Evolutionary conservation across 2,329 filamentous ascomycete species (phyloP), one percentile per base, ranked within the genome.

Genomic region (Diaporthe nobilis): DNA sequence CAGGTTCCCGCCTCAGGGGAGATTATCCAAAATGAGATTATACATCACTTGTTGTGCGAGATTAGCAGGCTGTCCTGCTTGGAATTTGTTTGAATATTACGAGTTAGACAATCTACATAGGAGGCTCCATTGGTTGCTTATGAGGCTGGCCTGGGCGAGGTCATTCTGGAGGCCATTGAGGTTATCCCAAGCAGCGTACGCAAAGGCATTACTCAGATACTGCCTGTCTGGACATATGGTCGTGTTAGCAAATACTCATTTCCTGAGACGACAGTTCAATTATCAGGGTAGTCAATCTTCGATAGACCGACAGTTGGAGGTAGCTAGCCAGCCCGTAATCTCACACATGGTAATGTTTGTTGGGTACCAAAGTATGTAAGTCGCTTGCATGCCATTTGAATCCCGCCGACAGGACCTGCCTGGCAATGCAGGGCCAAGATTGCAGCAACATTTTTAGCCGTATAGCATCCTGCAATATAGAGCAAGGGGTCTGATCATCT

Each of bases 1-100:
- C 65, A 70, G 47, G 65, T 70, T 70, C 49, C 65, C 47, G 65
- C 49, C 65, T 25, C 65, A 53, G n/a, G 34, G 65, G 65, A 55
- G 49, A 55, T 70, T 55, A 55, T 70, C 49, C 47, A 53, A 70
- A 49, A 37, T 70, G 65, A 70, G 49, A 39, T 53, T 70, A 53
- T 42, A 70, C 47, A 42, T 22, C 15, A 25, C n/a, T 12, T 9
- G 20, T 25, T 42, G 49, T 70, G 65, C 65, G 65, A 70, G 34
- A 70, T 70, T 55, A 25, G n/a, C 65, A 28, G 22, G 37, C 65
- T 10, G 34, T 39, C 34, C 15, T 42, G 22, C 34, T 42, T 20
- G 28, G 28, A 22, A 25, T 8, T 7, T 68, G 17, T 7, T 55
- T n/a, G 39, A 15, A 7, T 9, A 39, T 17, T 22, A 20, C 51